A percentile compares a stretch with the other conserved stretches of the same genome.
phyloP scores from a whole-genome alignment of 139 green algal genomes.

The Chlorella sp. region DNA sequence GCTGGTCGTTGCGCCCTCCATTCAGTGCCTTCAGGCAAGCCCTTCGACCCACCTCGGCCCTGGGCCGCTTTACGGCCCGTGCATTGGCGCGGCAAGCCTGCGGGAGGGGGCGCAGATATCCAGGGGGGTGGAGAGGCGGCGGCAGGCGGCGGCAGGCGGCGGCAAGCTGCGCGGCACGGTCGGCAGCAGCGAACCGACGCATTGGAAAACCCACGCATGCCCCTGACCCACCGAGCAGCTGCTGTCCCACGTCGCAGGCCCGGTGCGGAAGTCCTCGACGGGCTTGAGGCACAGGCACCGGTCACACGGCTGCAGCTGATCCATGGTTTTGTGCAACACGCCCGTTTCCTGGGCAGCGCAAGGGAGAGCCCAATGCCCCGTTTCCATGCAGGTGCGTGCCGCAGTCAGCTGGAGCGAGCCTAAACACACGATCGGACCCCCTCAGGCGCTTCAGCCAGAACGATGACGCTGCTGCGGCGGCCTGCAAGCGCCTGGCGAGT shows the following conservation, averaged over 20 bases:
- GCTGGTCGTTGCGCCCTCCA: background rate
- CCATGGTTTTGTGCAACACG: background rate
- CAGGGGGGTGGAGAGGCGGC: background rate
- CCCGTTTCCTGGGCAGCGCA: no score
- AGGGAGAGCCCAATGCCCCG: no score
- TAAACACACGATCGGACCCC: no score
- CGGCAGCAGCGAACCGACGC: background rate
- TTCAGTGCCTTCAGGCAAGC: background rate
- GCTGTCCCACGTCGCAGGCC: background rate
- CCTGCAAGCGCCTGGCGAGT: no score
- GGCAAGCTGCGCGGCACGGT: background rate
- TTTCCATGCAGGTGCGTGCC: no score
- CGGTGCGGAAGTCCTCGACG: background rate
- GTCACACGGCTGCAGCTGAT: slow-evolving; percentile 4
- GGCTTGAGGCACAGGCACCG: slow-evolving; percentile 1
- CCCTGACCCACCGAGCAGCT: background rate
- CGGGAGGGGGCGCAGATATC: background rate
- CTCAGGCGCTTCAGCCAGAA: no score
- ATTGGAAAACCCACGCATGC: background rate
- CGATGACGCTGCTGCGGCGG: background rate
- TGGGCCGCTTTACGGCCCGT: background rate
- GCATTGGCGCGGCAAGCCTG: background rate
- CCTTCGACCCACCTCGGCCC: background rate
- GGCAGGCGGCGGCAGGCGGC: background rate
- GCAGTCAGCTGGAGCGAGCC: no score